A percentile compares a stretch with the other conserved stretches of the same genome.
Conservation (phyloP, 257 asterid species). For the Apocynum venetum region DNA sequence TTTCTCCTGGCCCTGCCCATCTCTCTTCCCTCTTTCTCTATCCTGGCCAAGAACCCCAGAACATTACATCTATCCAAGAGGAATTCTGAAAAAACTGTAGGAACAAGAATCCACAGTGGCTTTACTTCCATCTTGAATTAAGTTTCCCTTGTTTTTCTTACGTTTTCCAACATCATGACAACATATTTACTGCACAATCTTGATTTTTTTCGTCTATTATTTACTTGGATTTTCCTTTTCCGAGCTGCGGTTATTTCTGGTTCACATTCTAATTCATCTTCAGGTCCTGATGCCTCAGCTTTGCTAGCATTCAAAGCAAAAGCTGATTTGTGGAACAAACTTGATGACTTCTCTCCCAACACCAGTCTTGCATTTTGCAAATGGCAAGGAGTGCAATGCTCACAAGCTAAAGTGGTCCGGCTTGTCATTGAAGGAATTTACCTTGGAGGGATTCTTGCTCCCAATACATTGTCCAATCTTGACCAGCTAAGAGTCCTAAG, state of each 20-base stretch:
- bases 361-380: constrained; percentile 43
- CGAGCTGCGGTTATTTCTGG: constrained; percentile 6
- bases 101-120: background rate
- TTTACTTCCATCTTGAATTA: background rate
- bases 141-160: background rate
- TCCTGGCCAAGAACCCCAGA: background rate
- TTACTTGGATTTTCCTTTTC: background rate
- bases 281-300: constrained; percentile 52
- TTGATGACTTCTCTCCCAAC: constrained; percentile 29
- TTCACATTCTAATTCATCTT: constrained; percentile 20
- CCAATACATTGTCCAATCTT: constrained; percentile 45
- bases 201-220: constrained; percentile 18
- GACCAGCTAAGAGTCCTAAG: constrained; percentile 65
- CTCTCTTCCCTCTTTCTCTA: background rate
- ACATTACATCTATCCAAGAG: background rate
- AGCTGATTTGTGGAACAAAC: constrained; percentile 47
- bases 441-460: constrained; percentile 57
- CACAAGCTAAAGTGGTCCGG: constrained; percentile 38
- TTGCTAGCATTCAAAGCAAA: constrained; percentile 58
- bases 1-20: background rate
- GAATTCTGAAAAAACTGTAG: background rate
- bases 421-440: constrained; percentile 35
- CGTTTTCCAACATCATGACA: constrained; percentile 10
- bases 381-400: constrained; percentile 66
- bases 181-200: background rate